Percentiles rank a stretch among this genome's conserved stretches.
phyloP scores from a whole-genome alignment of 129 eudicot genomes.

The Arctium minus region DNA sequence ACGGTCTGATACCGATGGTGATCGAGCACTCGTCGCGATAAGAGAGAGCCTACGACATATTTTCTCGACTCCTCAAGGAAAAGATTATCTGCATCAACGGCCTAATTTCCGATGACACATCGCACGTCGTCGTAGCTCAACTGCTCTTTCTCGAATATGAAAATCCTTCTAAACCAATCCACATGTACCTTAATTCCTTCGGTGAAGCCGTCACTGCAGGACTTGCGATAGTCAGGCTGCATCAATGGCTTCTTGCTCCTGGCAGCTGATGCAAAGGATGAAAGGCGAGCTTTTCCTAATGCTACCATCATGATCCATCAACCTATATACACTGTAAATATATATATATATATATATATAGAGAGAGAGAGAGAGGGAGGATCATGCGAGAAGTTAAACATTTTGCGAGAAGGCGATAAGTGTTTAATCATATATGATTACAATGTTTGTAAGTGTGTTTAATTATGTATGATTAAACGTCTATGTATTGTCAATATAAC shows the following conservation, averaged over 20 bases:
- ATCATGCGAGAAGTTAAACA: too few relatives aligned
- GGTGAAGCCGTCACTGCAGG: conserved; percentile 92
- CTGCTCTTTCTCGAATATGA: conserved; percentile 83
- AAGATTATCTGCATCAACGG: conserved; percentile 80
- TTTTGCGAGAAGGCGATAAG: too few relatives aligned
- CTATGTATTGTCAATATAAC: too few relatives aligned
- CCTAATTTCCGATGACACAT: conserved; percentile 72
- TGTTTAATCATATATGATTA: too few relatives aligned
- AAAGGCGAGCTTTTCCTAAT: conserved; percentile 33
- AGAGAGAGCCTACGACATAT: conserved; percentile 90
- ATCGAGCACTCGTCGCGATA: conserved; percentile 84
- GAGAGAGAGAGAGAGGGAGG: too few relatives aligned
- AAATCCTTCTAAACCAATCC: conserved; percentile 80
- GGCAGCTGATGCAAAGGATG: conserved; percentile 91
- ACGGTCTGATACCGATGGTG: conserved; percentile 26
- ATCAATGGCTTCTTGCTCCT: conserved; percentile 87
- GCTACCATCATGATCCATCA: conserved; percentile 76
- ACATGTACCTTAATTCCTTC: conserved; percentile 86
- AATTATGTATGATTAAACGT: too few relatives aligned
- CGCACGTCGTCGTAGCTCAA: conserved; percentile 95
- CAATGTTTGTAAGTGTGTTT: too few relatives aligned
- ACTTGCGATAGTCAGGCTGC: conserved; percentile 96
- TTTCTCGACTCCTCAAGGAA: conserved; percentile 83
- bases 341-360: too few relatives aligned
- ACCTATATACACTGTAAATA: conserved; percentile 19